These are phyloP conservation scores for Rhynchosporium graminicola DNA, from an alignment of 2,329 filamentous ascomycete species.

Conservation along the genomic window DNA sequence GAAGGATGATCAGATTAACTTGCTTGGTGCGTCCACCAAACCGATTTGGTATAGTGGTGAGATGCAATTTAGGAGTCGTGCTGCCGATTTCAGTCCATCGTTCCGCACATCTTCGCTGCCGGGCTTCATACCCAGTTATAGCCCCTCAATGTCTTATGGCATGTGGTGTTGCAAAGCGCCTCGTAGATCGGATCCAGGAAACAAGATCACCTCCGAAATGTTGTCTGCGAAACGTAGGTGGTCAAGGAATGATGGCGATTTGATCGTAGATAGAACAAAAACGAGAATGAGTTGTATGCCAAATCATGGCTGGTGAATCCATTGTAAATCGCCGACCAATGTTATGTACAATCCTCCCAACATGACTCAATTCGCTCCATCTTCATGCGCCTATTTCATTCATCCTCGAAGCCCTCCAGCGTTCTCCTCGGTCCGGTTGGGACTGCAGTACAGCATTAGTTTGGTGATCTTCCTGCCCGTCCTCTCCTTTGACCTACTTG, in stretches of 20 bases:
- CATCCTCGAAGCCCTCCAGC: constrained; percentile 61
- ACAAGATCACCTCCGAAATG: too few relatives aligned
- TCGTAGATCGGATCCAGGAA: too few relatives aligned
- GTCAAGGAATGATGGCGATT: background rate
- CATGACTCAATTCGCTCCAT: background rate
- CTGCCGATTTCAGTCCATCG: too few relatives aligned
- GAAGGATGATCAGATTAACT: too few relatives aligned
- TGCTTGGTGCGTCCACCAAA: too few relatives aligned
- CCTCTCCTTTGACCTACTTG: constrained; percentile 63
- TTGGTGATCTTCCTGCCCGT: background rate
- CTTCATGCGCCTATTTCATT: constrained; percentile 19
- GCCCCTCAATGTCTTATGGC: too few relatives aligned
- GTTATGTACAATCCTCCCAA: constrained; percentile 23
- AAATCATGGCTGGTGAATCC: constrained; percentile 12
- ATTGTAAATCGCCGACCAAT: constrained; percentile 23
- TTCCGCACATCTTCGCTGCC: too few relatives aligned
- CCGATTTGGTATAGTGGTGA: too few relatives aligned
- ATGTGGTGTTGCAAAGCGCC: too few relatives aligned
- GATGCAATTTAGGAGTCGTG: too few relatives aligned
- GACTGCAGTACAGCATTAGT: constrained; percentile 46
- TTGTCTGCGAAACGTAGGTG: too few relatives aligned
- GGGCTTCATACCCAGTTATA: too few relatives aligned
- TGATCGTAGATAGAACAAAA: background rate
- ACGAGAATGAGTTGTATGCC: background rate
- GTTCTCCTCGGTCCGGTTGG: constrained; percentile 60